Conservation (phyloP, 2,329 filamentous ascomycete species). For the Scedosporium apiospermum region DNA sequence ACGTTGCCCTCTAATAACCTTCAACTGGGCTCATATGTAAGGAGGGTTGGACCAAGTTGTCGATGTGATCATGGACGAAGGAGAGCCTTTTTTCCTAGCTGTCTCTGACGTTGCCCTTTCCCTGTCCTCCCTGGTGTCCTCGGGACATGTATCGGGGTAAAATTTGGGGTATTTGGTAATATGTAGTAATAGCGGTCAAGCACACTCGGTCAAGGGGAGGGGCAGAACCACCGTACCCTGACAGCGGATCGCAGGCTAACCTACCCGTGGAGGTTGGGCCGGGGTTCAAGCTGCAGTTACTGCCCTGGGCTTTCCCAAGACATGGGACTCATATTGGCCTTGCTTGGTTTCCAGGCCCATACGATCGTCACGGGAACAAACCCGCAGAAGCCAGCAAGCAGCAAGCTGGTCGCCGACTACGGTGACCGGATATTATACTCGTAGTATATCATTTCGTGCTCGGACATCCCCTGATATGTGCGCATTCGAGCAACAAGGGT, state of each 20-base stretch:
- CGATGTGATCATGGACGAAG: background rate
- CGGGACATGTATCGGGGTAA: background rate
- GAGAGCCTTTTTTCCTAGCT: background rate
- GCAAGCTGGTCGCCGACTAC: background rate
- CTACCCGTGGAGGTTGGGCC: background rate
- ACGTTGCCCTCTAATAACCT: background rate
- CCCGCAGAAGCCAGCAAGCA: background rate
- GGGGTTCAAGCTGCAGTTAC: background rate
- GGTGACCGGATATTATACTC: background rate
- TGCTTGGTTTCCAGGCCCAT: background rate
- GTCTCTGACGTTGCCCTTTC: background rate
- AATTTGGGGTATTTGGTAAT: background rate
- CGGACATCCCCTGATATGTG: background rate
- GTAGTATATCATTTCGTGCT: background rate
- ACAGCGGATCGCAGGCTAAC: background rate
- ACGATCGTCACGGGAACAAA: background rate
- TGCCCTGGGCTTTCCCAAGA: background rate
- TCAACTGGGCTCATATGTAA: background rate
- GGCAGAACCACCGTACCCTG: background rate
- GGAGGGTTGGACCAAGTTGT: background rate
- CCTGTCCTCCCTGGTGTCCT: background rate
- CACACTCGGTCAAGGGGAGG: background rate
- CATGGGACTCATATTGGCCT: too few species aligned
- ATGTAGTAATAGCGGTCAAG: background rate
- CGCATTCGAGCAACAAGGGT: background rate